These are phyloP conservation scores for Globisporangium rhizosaccharum DNA, from an alignment of 352 stramenopile species.

Conservation along the genomic window DNA sequence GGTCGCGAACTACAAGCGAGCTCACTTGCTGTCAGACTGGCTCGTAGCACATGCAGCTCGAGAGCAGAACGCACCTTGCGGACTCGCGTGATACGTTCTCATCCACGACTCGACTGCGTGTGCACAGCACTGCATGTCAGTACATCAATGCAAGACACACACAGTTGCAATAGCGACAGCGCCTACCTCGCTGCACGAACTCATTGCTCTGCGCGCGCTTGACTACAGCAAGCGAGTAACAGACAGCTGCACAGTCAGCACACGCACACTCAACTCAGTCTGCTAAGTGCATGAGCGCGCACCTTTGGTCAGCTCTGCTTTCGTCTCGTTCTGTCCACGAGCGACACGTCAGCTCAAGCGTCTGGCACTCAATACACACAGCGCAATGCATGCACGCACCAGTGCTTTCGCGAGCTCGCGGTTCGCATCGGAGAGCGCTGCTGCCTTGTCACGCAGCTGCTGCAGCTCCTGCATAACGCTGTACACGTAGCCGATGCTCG, in stretches of 20 bases:
- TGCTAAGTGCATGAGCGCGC: not conserved
- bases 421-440: constrained; percentile 48
- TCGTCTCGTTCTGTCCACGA: constrained; percentile 38
- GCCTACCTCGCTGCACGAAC: constrained; percentile 10
- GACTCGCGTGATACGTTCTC: not conserved
- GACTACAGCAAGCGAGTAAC: not conserved
- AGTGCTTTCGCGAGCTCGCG: constrained; percentile 55
- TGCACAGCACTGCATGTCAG: not conserved
- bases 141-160: not conserved
- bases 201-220: constrained; percentile 8
- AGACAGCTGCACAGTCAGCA: not conserved
- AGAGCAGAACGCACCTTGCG: constrained; percentile 4
- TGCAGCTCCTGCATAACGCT: constrained; percentile 62
- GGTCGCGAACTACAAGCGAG: constrained; percentile 10
- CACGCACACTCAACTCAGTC: not conserved
- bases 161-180: not conserved
- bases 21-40: not conserved
- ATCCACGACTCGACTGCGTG: constrained; percentile 2
- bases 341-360: not conserved
- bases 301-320: constrained; percentile 52
- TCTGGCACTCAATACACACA: not conserved
- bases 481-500: constrained; percentile 43
- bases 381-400: constrained; percentile 18
- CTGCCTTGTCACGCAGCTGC: constrained; percentile 38
- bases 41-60: not conserved